phyloP scores from a whole-genome alignment of 208 protist species.

The Leptomonas seymouri region DNA sequence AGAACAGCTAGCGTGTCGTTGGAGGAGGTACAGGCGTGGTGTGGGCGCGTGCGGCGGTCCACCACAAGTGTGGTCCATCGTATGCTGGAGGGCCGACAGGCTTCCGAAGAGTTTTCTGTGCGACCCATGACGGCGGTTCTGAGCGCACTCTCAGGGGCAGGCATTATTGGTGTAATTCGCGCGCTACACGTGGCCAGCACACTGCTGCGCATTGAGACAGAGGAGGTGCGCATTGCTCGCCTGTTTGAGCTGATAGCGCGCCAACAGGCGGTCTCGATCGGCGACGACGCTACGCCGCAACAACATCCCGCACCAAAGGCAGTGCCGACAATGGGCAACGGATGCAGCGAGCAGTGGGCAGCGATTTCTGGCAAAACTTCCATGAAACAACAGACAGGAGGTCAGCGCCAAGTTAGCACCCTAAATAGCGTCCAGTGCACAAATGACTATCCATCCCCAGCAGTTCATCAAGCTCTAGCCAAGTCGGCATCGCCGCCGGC shows the following conservation, averaged over 20 bases:
- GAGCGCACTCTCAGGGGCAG: constrained; percentile 49
- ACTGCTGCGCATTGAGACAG: constrained; percentile 43
- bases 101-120: constrained; percentile 45
- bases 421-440: too few relatives aligned
- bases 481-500: background rate
- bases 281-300: constrained; percentile 6
- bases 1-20: constrained; percentile 28
- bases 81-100: constrained; percentile 43
- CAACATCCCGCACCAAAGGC: background rate
- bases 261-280: constrained; percentile 22
- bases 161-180: constrained; percentile 47
- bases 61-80: constrained; percentile 52
- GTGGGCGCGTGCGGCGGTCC: constrained; percentile 38
- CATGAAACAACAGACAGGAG: too few relatives aligned
- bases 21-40: constrained; percentile 51
- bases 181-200: constrained; percentile 69
- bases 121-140: constrained; percentile 51
- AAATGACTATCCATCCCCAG: background rate
- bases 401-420: too few relatives aligned
- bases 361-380: background rate
- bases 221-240: constrained; percentile 47
- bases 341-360: background rate
- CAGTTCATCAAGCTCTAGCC: background rate
- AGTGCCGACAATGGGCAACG: too few relatives aligned
- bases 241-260: constrained; percentile 28